phyloP scores from a whole-genome alignment of 2,329 filamentous ascomycete species.

The Xylariaceae sp. region DNA sequence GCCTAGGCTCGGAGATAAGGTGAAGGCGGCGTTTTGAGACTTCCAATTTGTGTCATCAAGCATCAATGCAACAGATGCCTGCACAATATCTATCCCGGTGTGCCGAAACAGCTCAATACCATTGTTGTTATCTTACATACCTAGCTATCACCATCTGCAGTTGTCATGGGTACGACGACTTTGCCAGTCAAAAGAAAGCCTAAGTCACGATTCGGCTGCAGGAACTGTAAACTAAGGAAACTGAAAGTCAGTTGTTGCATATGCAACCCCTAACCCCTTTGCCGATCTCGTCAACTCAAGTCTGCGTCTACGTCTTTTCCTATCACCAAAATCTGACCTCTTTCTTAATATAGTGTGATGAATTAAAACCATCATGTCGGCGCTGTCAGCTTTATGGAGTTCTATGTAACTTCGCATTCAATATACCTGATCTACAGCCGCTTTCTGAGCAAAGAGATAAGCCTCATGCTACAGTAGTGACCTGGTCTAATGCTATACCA shows the following conservation, averaged over 20 bases:
- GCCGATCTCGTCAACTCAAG: no score
- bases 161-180: constrained; percentile 4
- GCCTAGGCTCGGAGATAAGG: no score
- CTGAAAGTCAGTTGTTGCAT: constrained; percentile 41
- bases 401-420: constrained; percentile 39
- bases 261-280: no score
- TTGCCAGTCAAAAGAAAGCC: not conserved
- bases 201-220: constrained; percentile 44
- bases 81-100: no score
- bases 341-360: constrained; percentile 41
- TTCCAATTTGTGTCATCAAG: no score
- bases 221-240: constrained; percentile 49
- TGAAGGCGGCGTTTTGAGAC: no score
- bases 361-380: constrained; percentile 40
- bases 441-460: constrained; percentile 22
- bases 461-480: constrained; percentile 10
- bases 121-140: no score
- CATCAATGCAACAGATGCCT: no score
- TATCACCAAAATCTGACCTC: not conserved
- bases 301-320: not conserved
- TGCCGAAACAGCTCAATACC: no score
- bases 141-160: no score
- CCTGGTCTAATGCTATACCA: no score
- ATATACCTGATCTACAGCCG: constrained; percentile 37
- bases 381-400: constrained; percentile 42